A percentile compares a stretch with the other conserved stretches of the same genome.
These are phyloP conservation scores for Solanum neorickii DNA, from an alignment of 257 asterid genomes.

Conservation along the genomic window DNA sequence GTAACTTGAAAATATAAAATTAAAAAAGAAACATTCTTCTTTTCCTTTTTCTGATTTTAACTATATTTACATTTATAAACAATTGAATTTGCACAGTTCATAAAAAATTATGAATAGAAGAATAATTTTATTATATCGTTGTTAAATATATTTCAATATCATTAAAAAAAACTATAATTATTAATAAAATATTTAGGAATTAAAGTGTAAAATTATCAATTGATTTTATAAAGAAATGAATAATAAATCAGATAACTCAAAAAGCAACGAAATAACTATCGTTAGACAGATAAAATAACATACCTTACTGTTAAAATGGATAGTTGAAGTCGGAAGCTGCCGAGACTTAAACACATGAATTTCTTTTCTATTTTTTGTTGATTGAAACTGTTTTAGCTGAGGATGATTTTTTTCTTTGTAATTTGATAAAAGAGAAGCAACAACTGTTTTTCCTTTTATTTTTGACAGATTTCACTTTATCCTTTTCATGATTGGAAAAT, in stretches of 20 bases:
- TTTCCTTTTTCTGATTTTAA: background rate
- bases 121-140: too few species aligned
- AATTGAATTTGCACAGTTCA: too few species aligned
- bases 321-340: background rate
- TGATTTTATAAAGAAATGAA: too few species aligned
- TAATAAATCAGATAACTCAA: too few species aligned
- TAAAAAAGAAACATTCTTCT: background rate
- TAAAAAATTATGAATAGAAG: too few species aligned
- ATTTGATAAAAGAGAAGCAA: background rate
- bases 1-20: background rate
- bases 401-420: background rate
- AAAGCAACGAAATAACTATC: too few species aligned
- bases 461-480: background rate
- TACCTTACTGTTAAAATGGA: background rate
- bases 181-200: too few species aligned
- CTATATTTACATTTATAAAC: too few species aligned
- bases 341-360: background rate
- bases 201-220: too few species aligned
- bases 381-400: background rate
- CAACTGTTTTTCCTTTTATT: background rate
- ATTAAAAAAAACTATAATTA: too few species aligned
- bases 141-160: too few species aligned
- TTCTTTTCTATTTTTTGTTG: background rate
- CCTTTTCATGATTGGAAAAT: background rate
- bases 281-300: too few species aligned